Percentiles rank a stretch among this genome's conserved stretches.
These are phyloP conservation scores for Calonectria hawksworthii DNA, from an alignment of 2,329 filamentous ascomycete genomes.

Conservation along the genomic window DNA sequence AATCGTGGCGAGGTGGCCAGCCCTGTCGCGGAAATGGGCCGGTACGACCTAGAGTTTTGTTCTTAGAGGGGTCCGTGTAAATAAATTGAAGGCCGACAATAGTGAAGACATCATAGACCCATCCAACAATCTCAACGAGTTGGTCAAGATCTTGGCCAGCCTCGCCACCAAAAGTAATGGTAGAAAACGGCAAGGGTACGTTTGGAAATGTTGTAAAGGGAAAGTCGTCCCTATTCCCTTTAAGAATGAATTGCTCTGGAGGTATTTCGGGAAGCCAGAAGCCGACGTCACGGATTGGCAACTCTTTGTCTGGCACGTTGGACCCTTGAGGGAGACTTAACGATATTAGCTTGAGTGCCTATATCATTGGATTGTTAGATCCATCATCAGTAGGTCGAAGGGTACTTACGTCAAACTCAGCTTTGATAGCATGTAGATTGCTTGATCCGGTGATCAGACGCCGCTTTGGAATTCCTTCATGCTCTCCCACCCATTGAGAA, in stretches of 20 bases:
- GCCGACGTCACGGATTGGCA: neutral
- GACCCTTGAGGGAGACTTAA: neutral
- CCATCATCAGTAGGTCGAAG: neutral
- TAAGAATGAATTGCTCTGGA: neutral
- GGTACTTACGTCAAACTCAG: conserved; percentile 19
- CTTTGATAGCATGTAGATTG: neutral
- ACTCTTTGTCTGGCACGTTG: neutral
- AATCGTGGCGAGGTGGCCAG: neutral
- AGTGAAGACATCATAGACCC: neutral
- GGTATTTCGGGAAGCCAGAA: conserved; percentile 23
- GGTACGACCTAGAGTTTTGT: neutral
- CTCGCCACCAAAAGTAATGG: conserved; percentile 15
- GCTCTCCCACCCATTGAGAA: conserved; percentile 21
- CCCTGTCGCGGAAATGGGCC: neutral
- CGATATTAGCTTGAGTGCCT: neutral
- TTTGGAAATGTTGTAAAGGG: neutral
- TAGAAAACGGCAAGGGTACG: conserved; percentile 1
- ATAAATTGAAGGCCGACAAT: conserved; percentile 12
- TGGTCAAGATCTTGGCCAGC: conserved; percentile 11
- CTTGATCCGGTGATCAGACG: neutral
- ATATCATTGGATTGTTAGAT: neutral
- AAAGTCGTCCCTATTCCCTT: conserved; percentile 12
- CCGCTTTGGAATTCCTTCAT: conserved; percentile 8
- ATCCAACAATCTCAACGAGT: conserved; percentile 20
- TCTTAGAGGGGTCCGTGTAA: conserved; percentile 16